Conservation (phyloP, 1,284 basidiomycete genomes). For the Volvariella surrecta region DNA sequence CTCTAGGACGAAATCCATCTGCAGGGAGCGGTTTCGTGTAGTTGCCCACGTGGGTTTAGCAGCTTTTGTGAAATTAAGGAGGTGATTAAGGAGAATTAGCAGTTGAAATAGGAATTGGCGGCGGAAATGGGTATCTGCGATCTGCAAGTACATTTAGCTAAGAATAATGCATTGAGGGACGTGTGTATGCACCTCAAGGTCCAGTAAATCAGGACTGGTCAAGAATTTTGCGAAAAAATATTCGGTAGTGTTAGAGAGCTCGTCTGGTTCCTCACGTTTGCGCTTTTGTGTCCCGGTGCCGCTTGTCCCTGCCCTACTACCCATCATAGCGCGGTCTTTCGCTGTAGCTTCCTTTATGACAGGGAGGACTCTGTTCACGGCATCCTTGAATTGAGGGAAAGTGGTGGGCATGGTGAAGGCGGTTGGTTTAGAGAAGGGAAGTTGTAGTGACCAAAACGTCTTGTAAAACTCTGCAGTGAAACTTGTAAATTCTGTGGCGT, state of each 20-base stretch:
- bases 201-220: constrained; percentile 78
- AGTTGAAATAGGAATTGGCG: constrained; percentile 88
- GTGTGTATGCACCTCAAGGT: constrained; percentile 60
- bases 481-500: too few species aligned
- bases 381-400: constrained; percentile 56
- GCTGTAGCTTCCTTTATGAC: constrained; percentile 78
- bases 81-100: constrained; percentile 74
- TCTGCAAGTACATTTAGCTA: constrained; percentile 31
- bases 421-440: constrained; percentile 66
- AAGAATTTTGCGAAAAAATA: constrained; percentile 92
- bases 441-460: constrained; percentile 80
- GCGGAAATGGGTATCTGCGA: constrained; percentile 83
- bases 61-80: constrained; percentile 67
- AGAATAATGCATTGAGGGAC: constrained; percentile 1
- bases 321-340: constrained; percentile 78
- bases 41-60: constrained; percentile 57
- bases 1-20: constrained; percentile 73
- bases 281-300: constrained; percentile 42
- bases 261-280: constrained; percentile 52
- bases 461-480: constrained; percentile 68
- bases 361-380: constrained; percentile 63
- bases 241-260: constrained; percentile 41
- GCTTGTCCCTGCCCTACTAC: constrained; percentile 40
- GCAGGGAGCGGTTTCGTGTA: constrained; percentile 60
- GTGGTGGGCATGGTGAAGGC: constrained; percentile 46